A percentile compares a stretch with the other conserved stretches of the same genome.
Conservation (phyloP, 2,329 filamentous ascomycete species). For the Nemania sp. region DNA sequence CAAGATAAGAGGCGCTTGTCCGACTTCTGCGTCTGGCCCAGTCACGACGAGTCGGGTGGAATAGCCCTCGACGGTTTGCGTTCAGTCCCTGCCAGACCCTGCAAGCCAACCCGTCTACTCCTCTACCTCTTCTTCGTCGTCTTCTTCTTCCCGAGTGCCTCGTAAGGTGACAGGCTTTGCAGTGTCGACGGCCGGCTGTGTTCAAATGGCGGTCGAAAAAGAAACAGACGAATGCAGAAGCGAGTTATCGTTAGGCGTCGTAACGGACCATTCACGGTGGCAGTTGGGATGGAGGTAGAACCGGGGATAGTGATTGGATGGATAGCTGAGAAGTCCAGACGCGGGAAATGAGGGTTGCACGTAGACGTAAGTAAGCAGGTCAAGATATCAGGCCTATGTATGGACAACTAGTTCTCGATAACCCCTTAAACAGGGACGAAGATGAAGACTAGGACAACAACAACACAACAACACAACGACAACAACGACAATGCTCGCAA, state of each 20-base stretch:
- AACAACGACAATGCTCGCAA: conserved; percentile 22
- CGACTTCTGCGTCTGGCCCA: conserved; percentile 31
- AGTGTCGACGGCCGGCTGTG: conserved; percentile 32
- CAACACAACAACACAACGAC: conserved; percentile 8
- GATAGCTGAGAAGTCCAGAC: conserved; percentile 31
- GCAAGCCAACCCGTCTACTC: conserved; percentile 29
- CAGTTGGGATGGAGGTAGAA: conserved; percentile 30
- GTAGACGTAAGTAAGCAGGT: conserved; percentile 24
- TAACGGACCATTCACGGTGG: conserved; percentile 11
- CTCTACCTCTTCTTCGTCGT: no score
- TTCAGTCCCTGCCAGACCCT: conserved; percentile 30
- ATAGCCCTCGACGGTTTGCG: conserved; percentile 35
- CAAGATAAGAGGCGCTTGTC: conserved; percentile 35
- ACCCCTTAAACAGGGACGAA: conserved; percentile 3
- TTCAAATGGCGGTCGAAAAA: conserved; percentile 28
- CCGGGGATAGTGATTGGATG: conserved; percentile 34
- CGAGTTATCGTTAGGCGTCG: conserved; percentile 27
- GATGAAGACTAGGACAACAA: conserved; percentile 7
- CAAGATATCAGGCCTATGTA: conserved; percentile 26
- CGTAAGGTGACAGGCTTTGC: conserved; percentile 31
- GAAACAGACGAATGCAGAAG: conserved; percentile 36
- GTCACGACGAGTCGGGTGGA: conserved; percentile 35
- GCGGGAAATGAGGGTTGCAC: conserved; percentile 30
- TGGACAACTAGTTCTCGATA: conserved; percentile 20
- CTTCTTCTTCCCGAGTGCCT: conserved; percentile 18